Percentiles rank a stretch among this genome's conserved stretches.
Conservation (phyloP, 2,329 filamentous ascomycete species). For the Arthrobotrys conoides region DNA sequence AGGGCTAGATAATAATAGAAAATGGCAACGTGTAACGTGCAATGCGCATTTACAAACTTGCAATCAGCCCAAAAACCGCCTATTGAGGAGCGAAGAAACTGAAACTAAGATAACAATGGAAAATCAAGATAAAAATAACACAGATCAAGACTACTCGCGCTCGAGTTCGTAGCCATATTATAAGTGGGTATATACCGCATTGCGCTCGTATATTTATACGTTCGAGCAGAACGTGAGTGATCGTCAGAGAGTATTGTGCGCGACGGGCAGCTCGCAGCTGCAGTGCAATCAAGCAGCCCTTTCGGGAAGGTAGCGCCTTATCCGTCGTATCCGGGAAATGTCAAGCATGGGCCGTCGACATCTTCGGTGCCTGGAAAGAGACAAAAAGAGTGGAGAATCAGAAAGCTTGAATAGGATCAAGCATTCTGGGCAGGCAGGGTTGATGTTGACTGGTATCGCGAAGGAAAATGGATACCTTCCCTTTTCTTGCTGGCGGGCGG, state of each 20-base stretch:
- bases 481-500: conserved; percentile 11
- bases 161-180: background rate
- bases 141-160: background rate
- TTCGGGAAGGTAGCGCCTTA: conserved; percentile 26
- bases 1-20: background rate
- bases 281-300: conserved; percentile 3
- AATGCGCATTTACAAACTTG: background rate
- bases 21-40: background rate
- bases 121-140: background rate
- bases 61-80: conserved; percentile 1
- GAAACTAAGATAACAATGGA: background rate
- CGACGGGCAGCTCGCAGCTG: background rate
- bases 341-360: conserved; percentile 19
- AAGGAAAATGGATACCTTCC: conserved; percentile 22
- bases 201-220: conserved; percentile 33
- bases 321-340: conserved; percentile 29
- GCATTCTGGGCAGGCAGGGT: conserved; percentile 45
- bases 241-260: conserved; percentile 7
- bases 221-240: conserved; percentile 12
- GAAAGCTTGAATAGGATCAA: conserved; percentile 44
- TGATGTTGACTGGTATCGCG: background rate
- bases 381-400: conserved; percentile 4
- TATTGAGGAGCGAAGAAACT: background rate
- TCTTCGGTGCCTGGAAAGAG: conserved; percentile 21
- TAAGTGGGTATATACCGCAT: conserved; percentile 32